These are phyloP conservation scores for Calamus simplicifolius DNA, from an alignment of 176 grass and related monocot genomes.

Conservation along the genomic window DNA sequence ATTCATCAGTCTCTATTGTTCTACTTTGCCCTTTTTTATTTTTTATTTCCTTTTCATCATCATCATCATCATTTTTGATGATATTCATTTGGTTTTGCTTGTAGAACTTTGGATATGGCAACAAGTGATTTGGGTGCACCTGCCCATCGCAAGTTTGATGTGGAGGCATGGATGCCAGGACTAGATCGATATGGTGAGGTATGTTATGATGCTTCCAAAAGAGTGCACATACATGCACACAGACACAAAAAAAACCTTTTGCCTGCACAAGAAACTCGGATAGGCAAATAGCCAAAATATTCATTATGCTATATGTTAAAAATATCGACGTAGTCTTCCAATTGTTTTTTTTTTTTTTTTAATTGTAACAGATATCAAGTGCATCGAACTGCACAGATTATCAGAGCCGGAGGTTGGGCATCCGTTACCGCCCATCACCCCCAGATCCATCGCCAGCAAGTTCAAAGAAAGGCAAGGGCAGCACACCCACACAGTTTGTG, in stretches of 20 bases:
- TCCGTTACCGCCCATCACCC: slow-evolving; percentile 57
- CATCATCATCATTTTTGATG: not conserved
- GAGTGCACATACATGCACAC: not conserved
- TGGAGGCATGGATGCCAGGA: slow-evolving; percentile 98
- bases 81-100: not conserved
- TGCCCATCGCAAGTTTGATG: slow-evolving; percentile 83
- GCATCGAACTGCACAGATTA: slow-evolving; percentile 96
- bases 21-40: slow-evolving; percentile 9
- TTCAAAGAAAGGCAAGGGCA: slow-evolving; percentile 58
- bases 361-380: slow-evolving; percentile 62
- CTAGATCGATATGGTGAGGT: slow-evolving; percentile 87
- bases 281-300: too few species aligned
- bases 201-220: slow-evolving; percentile 1
- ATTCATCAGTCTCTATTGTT: slow-evolving; percentile 2
- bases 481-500: slow-evolving; percentile 50
- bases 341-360: not conserved
- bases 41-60: not conserved
- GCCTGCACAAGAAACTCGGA: too few species aligned
- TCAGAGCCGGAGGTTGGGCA: slow-evolving; percentile 73
- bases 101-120: slow-evolving; percentile 88
- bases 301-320: too few species aligned
- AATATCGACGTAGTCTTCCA: not conserved
- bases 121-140: slow-evolving; percentile 76
- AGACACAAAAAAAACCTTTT: not conserved
- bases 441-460: slow-evolving; percentile 23